Base-by-base conservation (phyloP, 306 rosid genomes). In the Cotoneaster glaucophyllus region DNA sequence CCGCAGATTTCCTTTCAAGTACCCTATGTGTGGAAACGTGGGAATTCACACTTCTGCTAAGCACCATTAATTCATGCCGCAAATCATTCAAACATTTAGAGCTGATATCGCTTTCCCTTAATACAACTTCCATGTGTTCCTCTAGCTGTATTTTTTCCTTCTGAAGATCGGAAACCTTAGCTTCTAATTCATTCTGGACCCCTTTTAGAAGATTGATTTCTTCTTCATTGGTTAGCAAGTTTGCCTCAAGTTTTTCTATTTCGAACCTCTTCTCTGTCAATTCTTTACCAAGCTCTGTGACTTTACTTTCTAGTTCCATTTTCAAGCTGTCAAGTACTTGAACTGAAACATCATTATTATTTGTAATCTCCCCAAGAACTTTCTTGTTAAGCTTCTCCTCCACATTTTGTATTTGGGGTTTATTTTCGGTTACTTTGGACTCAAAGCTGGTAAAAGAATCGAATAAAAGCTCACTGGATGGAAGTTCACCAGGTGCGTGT, bases 361-460 rank as follows among this genome's bases (percentile, higher is more conserved):
- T 69, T 19, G 43, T 68, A 53, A 67, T 75, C 82, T 81, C 83
- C 72, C 70, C 75, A 65, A 67, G 44, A 14, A 44, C 53, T 79
- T 68, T 56, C 82, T 82, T 81, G n/a, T 64, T 69, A 31, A 58
- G 28, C 58, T 41, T 73, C 57, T 69, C 90, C 75, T 86, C 90
- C 67, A 72, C 70, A 81, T 64, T 72, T 45, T 80, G 77, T 53
- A 69, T 25, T 57, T 73, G 82, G 74, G 85, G 82, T 61, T 75
- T 72, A 71, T 78, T 74, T 79, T 85, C 85, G 41, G 76, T 70
- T 69, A 65, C 74, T 79, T 88, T 87, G 72, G 93, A 82, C 67
- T 82, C 92, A 84, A 81, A 78, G 81, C 84, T 80, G 52, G 77
- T 66, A 77, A 81, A 80, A 56, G 85, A 76, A 34, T 87, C 86